phyloP scores from a whole-genome alignment of 2,329 filamentous ascomycete species.

The Fusarium luffae region DNA sequence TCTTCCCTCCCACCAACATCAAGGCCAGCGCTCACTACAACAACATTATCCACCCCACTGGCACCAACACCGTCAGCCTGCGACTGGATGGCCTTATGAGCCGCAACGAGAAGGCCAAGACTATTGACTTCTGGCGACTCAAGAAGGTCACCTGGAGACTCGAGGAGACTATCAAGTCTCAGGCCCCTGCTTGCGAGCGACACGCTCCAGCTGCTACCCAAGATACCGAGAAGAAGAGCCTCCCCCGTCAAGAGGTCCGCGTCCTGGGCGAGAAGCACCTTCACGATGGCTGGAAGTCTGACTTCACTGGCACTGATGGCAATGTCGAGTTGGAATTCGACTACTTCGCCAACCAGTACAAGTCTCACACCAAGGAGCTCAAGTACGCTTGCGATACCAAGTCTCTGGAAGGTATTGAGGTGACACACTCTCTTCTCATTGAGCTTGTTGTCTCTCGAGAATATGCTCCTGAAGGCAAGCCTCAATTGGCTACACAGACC shows the following conservation, averaged over 20 bases:
- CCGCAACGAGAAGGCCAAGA: constrained; percentile 74
- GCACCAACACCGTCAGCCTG: constrained; percentile 81
- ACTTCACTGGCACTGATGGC: constrained; percentile 63
- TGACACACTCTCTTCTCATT: constrained; percentile 86
- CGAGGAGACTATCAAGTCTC: constrained; percentile 84
- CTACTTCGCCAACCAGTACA: constrained; percentile 56
- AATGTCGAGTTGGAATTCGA: constrained; percentile 84
- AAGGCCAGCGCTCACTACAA: constrained; percentile 85
- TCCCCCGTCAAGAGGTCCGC: constrained; percentile 78
- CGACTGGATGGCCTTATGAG: constrained; percentile 87
- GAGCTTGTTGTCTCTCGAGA: constrained; percentile 96
- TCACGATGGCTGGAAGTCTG: constrained; percentile 89
- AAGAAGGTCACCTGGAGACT: constrained; percentile 94
- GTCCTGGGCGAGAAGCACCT: constrained; percentile 84
- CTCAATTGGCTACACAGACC: constrained; percentile 79
- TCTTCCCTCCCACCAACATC: constrained; percentile 96
- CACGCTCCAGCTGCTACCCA: constrained; percentile 67
- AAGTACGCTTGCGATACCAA: constrained; percentile 83
- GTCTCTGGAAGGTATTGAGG: constrained; percentile 77
- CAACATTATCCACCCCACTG: constrained; percentile 86
- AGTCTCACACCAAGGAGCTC: constrained; percentile 60
- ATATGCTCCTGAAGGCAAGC: constrained; percentile 77
- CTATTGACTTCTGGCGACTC: constrained; percentile 83
- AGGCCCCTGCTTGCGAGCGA: constrained; percentile 82
- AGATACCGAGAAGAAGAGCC: constrained; percentile 66